A percentile compares a stretch with the other conserved stretches of the same genome.
Evolutionary conservation across 2,329 filamentous ascomycete genomes (phyloP).

Genomic region (Nemania bipapillata): DNA sequence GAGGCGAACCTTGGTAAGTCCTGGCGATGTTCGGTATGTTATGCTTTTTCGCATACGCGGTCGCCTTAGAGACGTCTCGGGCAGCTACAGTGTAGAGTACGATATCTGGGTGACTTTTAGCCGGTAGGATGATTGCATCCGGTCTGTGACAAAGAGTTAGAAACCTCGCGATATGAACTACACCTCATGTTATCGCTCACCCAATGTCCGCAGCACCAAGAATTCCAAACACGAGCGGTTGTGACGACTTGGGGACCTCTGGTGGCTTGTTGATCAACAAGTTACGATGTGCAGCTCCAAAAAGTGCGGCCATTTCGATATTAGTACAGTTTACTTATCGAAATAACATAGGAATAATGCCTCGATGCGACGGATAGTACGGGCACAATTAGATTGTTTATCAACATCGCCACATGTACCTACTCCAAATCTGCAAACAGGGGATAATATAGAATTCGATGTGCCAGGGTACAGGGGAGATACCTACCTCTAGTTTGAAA

Average conservation of each 20-base stretch:
- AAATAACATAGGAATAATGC: background rate
- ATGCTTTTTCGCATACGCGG: constrained; percentile 62
- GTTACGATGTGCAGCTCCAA: constrained; percentile 42
- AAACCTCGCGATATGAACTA: background rate
- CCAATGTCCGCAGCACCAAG: constrained; percentile 56
- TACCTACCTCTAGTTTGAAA: background rate
- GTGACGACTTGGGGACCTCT: constrained; percentile 37
- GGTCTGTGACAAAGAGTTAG: constrained; percentile 48
- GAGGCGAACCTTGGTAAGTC: constrained; percentile 59
- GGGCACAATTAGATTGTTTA: background rate
- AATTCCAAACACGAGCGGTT: constrained; percentile 55
- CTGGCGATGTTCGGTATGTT: constrained; percentile 61
- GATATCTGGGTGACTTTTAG: constrained; percentile 64
- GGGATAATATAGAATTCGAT: background rate
- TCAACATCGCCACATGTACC: background rate
- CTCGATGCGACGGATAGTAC: background rate
- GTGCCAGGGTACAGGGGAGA: background rate
- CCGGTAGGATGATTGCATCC: constrained; percentile 59
- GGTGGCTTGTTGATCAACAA: constrained; percentile 43
- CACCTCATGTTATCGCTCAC: constrained; percentile 44
- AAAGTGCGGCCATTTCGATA: constrained; percentile 39
- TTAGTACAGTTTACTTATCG: background rate
- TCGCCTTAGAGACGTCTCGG: constrained; percentile 59
- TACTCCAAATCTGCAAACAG: background rate
- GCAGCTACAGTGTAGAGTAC: constrained; percentile 65